Evolutionary conservation across 1,284 basidiomycete species (phyloP).

Genomic region (Trichosporon coremiiforme): DNA sequence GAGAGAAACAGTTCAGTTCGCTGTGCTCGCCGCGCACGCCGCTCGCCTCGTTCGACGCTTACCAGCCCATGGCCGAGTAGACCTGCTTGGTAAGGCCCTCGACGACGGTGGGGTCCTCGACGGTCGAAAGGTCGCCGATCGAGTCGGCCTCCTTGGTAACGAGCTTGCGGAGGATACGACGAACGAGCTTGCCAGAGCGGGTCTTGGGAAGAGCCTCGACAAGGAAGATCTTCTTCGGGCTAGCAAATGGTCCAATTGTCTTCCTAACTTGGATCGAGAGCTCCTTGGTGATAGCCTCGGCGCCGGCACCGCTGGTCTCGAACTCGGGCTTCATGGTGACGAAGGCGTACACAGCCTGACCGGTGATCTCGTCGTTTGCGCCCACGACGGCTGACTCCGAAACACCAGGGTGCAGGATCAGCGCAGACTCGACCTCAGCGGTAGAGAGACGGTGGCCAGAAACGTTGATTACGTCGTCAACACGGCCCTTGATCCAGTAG

Average conservation of each 20-base stretch:
- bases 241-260: constrained; percentile 87
- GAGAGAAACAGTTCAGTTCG: too few species aligned
- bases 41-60: background rate
- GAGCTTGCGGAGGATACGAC: constrained; percentile 92
- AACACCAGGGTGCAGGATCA: constrained; percentile 91
- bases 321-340: constrained; percentile 72
- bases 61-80: constrained; percentile 23
- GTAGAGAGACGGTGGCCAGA: constrained; percentile 96
- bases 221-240: constrained; percentile 87
- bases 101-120: constrained; percentile 82
- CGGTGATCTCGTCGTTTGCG: constrained; percentile 79
- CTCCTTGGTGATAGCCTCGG: constrained; percentile 77
- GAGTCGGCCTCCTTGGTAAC: constrained; percentile 90
- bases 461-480: constrained; percentile 71
- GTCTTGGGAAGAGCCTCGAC: constrained; percentile 93
- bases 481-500: constrained; percentile 96
- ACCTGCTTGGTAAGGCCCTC: constrained; percentile 55
- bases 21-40: too few species aligned
- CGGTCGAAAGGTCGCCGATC: constrained; percentile 86
- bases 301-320: constrained; percentile 68
- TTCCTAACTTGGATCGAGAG: constrained; percentile 92
- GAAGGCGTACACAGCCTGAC: constrained; percentile 75
- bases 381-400: constrained; percentile 96
- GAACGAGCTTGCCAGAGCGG: constrained; percentile 93
- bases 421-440: constrained; percentile 94